Evolutionary conservation across 768 basidiomycete species (phyloP), one percentile per base, ranked within the genome.

Genomic region (Neoboletus brunneissimus): DNA sequence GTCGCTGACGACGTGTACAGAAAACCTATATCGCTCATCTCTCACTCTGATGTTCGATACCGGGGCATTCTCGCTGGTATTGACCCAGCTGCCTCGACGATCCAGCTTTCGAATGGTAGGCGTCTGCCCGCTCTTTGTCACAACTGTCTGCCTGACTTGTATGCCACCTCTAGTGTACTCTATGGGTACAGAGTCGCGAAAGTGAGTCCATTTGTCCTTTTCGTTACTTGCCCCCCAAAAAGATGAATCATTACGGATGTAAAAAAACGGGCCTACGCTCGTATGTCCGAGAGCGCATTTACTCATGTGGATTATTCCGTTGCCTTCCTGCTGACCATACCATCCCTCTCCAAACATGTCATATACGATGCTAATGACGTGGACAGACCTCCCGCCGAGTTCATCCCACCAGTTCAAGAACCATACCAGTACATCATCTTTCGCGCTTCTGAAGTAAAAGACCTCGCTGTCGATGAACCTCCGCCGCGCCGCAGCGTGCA

Each of bases 401-500:
- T 85, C 72, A 91, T 92, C 55, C 88, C 91, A 5, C 89, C 91
- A 0, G 86, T 87, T 43, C 84, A 85, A 68, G 88, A 88, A 57
- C 89, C 90, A 0, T 94, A 93, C 69, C 82, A 88, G 60, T 93
- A 91, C 72, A 93, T 94, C 73, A 89, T 94, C 60, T 94, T 94
- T 75, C 89, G 89, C 51, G 91, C 91, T 8, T 89, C 89, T 3
- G 90, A 94, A 72, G 91, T 93, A 58, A 92, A 93, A 66, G 91
- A 94, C 67, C 79, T 93, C n/a, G 80, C 88, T 27, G 89, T 94
- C 15, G 91, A 94, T 64, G 87, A 91, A 56, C 79, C 81, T 1
- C 58, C 75, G 31, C 75, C 79, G 0, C 73, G 78, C 37, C 78
- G 84, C 48, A 89, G 81, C 64, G 85, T 91, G 16, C 87, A 88